A percentile compares a stretch with the other conserved stretches of the same genome.
phyloP scores from a whole-genome alignment of 176 grass and related monocot genomes.

The Rhynchospora breviuscula region DNA sequence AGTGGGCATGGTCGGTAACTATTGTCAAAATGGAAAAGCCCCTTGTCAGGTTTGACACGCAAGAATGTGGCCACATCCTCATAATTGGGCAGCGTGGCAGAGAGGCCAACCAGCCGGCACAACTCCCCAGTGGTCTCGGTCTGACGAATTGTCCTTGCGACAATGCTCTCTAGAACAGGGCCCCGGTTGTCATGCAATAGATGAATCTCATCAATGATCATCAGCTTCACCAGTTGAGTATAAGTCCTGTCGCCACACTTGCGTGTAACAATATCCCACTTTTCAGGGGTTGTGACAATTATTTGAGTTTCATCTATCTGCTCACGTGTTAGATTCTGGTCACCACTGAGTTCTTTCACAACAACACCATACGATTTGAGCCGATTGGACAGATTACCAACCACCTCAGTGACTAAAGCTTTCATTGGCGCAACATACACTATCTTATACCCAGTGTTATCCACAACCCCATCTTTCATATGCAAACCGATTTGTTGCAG shows the following conservation, averaged over 20 bases:
- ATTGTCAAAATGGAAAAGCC: constrained; percentile 93
- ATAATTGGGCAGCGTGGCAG: constrained; percentile 84
- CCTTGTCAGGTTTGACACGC: constrained; percentile 39
- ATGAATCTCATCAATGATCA: constrained; percentile 97
- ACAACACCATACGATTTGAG: constrained; percentile 53
- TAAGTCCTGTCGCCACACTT: constrained; percentile 98
- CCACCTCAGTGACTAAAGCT: constrained; percentile 90
- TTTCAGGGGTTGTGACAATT: constrained; percentile 96
- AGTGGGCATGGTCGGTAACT: constrained; percentile 94
- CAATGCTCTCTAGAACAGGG: constrained; percentile 95
- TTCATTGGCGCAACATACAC: constrained; percentile 99
- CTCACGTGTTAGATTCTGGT: constrained; percentile 69
- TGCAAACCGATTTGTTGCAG: constrained; percentile 83
- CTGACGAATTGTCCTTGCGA: constrained; percentile 88
- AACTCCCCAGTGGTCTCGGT: constrained; percentile 83
- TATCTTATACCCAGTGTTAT: constrained; percentile 86
- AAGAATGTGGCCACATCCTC: constrained; percentile 84
- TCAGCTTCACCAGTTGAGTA: constrained; percentile 85
- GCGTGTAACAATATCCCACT: constrained; percentile 96
- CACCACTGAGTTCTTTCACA: constrained; percentile 93
- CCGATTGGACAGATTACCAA: constrained; percentile 75
- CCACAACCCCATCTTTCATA: constrained; percentile 68
- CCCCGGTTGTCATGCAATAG: constrained; percentile 94
- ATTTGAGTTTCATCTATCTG: constrained; percentile 99
- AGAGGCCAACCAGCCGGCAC: constrained; percentile 79